Evolutionary conservation across 2,329 filamentous ascomycete species (phyloP).

Genomic region (Colletotrichum cordylinicola): DNA sequence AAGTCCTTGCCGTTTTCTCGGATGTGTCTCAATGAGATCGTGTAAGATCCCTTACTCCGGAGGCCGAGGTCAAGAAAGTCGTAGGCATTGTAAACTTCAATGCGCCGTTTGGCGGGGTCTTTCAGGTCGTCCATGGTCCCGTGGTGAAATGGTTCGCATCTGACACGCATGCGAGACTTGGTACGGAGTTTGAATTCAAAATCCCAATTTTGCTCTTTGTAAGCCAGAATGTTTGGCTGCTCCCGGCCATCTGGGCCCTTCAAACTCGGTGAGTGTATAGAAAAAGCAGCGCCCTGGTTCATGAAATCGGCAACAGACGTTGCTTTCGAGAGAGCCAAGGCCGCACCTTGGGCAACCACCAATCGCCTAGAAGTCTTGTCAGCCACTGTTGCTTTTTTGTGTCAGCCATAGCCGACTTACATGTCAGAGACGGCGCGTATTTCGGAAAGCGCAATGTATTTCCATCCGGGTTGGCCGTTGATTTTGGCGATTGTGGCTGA

Average conservation of each 20-base stretch:
- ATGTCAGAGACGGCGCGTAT: not conserved
- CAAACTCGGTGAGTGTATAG: not conserved
- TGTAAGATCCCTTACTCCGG: not conserved
- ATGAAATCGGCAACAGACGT: not conserved
- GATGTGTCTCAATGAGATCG: not conserved
- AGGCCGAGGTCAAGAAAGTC: not conserved
- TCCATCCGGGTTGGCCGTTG: not conserved
- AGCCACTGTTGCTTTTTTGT: not conserved
- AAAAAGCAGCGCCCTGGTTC: not conserved
- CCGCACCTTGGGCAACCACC: not conserved
- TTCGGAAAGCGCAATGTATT: not conserved
- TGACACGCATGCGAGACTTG: not conserved
- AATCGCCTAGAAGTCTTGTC: not conserved
- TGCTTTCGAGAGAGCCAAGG: not conserved
- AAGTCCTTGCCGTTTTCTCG: not conserved
- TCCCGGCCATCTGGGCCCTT: not conserved
- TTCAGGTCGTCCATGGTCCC: not conserved
- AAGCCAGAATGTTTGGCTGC: not conserved
- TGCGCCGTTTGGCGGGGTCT: not conserved
- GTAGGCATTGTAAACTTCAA: not conserved
- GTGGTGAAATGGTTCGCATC: not conserved
- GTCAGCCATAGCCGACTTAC: not conserved
- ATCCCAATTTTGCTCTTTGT: fast-evolving
- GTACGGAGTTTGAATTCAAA: not conserved
- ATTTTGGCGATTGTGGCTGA: not conserved